These are phyloP conservation scores for Metschnikowia cerradonensis DNA, from an alignment of 805 yeast genomes.

Conservation along the genomic window DNA sequence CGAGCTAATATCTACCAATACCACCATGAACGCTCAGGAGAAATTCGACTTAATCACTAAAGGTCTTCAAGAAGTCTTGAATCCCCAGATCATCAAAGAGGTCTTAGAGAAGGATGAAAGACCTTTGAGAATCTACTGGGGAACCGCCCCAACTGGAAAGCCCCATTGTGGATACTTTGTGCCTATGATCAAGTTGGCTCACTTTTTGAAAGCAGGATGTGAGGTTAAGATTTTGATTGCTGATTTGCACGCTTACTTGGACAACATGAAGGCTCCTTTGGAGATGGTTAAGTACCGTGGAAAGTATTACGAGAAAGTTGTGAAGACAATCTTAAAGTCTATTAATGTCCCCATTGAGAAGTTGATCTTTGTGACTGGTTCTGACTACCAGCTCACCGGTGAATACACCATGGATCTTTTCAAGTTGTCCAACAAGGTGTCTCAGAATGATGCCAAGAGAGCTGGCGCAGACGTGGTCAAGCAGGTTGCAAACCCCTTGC, in stretches of 20 bases:
- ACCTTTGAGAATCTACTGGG: conserved; percentile 91
- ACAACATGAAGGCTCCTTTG: conserved; percentile 96
- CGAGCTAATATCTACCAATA: conserved; percentile 6
- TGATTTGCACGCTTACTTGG: conserved; percentile 93
- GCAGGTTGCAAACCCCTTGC: conserved; percentile 90
- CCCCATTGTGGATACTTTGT: conserved; percentile 99
- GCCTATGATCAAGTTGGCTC: conserved; percentile 94
- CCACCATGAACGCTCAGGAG: conserved; percentile 49
- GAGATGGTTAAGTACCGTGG: conserved; percentile 89
- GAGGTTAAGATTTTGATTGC: conserved; percentile 89
- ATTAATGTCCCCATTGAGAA: conserved; percentile 91
- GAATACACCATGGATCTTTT: conserved; percentile 88
- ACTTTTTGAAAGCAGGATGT: conserved; percentile 93
- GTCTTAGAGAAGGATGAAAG: conserved; percentile 77
- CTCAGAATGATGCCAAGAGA: conserved; percentile 94
- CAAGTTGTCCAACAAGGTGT: conserved; percentile 75
- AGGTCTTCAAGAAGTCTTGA: conserved; percentile 86
- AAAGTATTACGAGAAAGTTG: conserved; percentile 76
- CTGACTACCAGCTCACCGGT: conserved; percentile 76
- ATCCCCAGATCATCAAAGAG: conserved; percentile 81
- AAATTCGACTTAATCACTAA: conserved; percentile 75
- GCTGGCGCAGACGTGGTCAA: conserved; percentile 99
- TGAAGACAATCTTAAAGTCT: conserved; percentile 80
- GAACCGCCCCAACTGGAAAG: conserved; percentile 98
- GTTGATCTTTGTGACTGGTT: conserved; percentile 79